Base-by-base conservation (phyloP, 2,329 filamentous ascomycete species). In the Pezizomycotina sp. region DNA sequence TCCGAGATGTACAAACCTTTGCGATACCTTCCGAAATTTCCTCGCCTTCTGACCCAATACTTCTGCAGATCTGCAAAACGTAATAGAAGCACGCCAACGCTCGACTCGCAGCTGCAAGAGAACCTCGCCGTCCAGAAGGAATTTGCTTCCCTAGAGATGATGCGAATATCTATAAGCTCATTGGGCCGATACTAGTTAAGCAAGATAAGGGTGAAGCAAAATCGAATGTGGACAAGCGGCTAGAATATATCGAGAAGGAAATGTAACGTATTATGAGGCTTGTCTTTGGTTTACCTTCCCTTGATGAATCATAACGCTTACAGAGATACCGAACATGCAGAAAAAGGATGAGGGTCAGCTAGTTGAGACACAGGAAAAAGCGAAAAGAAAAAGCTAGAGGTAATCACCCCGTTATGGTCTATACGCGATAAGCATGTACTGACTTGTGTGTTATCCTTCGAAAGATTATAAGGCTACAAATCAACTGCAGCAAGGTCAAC, bases 101-200 rank as follows among this genome's bases (percentile, higher is more conserved):
- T 98, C 5, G 84, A 93, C 56, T 79, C 83, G 5, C 89, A 98
- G 58, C 79, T 79, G 56, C 81, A 92, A 54, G 89, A 98, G 58
- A 98, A 95, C 55, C 62, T 75, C 31, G 75, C 77, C 10, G 89
- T 98, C 6, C 74, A 91, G 57, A 77, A 80, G 75, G 86, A 95
- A 58, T 95, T 95, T 57, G 66, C 71, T 25, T 66, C 68, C 35
- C 65, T 95, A 41, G 70, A 74, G 76, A 84, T 23, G 77, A 77
- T 50, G 78, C 91, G 53, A 81, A 74, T 47, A 92, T 98, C 58
- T 98, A 92, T 70, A 98, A 95, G 61, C 71, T 93, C 26, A 74
- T 92, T 29, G 89, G 89, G 0, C 89, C 89, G 0, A 80, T 95
- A 5, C 62, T 98, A 23, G 60, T 98, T 53, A 93, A 95, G 65